Evolutionary conservation across 2,329 filamentous ascomycete genomes (phyloP).

Genomic region (Claviceps cyperi): DNA sequence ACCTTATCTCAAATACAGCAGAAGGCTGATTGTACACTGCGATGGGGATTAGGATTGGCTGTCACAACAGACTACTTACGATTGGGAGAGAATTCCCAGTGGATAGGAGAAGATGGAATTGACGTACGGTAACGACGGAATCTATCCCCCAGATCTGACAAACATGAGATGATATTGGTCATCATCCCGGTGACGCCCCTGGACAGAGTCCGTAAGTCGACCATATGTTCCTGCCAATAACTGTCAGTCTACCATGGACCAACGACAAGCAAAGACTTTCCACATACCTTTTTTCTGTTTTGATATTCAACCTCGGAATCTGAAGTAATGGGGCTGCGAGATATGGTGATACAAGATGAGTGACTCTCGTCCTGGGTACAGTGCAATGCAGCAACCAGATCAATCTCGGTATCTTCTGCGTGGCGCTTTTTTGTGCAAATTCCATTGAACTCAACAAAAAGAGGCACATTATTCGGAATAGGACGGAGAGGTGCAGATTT

Average conservation of each 20-base stretch:
- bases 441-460: conserved; percentile 14
- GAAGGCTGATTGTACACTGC: conserved; percentile 10
- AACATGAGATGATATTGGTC: conserved; percentile 12
- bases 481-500: not conserved
- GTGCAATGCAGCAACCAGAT: conserved; percentile 15
- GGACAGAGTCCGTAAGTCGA: conserved; percentile 7
- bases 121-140: conserved; percentile 13
- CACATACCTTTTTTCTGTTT: conserved; percentile 1
- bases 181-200: conserved; percentile 17
- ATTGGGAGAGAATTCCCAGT: not conserved
- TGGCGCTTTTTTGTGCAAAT: conserved; percentile 15
- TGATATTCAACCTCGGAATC: conserved; percentile 2
- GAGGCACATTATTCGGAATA: not conserved
- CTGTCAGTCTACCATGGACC: not conserved
- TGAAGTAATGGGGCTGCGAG: not conserved
- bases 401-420: conserved; percentile 17
- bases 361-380: not conserved
- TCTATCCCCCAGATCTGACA: conserved; percentile 14
- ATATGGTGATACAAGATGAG: conserved; percentile 4
- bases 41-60: not conserved
- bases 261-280: not conserved
- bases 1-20: conserved; percentile 12
- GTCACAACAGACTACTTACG: not conserved
- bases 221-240: conserved; percentile 11
- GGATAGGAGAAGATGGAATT: not conserved